These are phyloP conservation scores for Silene conica DNA, from an alignment of 148 eudicot species.

Conservation along the genomic window DNA sequence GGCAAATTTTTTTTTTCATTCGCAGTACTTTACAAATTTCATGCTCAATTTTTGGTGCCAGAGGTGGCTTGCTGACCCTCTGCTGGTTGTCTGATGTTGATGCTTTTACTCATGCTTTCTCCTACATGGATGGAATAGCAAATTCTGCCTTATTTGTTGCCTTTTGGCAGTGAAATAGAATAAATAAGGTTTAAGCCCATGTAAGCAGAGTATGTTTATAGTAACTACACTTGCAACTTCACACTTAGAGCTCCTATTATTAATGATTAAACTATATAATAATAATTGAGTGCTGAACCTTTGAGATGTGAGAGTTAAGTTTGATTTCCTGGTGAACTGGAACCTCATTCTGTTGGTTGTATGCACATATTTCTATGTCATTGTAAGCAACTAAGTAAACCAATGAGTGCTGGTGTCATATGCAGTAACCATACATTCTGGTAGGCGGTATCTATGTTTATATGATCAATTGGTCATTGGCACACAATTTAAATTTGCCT, in stretches of 20 bases:
- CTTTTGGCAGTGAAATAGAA: neutral
- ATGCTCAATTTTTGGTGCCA: neutral
- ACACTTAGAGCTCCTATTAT: neutral
- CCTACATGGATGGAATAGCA: too few species aligned
- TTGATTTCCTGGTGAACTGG: conserved; percentile 1
- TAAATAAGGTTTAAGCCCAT: neutral
- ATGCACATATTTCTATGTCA: neutral
- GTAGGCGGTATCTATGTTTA: neutral
- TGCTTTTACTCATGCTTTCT: too few species aligned
- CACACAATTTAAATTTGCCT: neutral
- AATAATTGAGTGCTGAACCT: neutral
- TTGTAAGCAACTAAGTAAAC: neutral
- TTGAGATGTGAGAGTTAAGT: neutral
- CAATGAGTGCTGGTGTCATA: neutral
- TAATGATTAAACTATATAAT: neutral
- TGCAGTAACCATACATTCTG: neutral
- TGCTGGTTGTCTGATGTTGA: neutral
- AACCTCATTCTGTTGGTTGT: neutral
- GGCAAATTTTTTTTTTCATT: neutral
- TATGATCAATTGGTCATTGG: neutral
- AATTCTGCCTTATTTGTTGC: neutral
- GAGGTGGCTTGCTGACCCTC: neutral
- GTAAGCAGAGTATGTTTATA: neutral
- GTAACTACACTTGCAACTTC: neutral
- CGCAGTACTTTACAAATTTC: neutral